A percentile compares a stretch with the other conserved stretches of the same genome.
Conservation (phyloP, 495 filamentous ascomycete genomes). For the Xylaria venustula region DNA sequence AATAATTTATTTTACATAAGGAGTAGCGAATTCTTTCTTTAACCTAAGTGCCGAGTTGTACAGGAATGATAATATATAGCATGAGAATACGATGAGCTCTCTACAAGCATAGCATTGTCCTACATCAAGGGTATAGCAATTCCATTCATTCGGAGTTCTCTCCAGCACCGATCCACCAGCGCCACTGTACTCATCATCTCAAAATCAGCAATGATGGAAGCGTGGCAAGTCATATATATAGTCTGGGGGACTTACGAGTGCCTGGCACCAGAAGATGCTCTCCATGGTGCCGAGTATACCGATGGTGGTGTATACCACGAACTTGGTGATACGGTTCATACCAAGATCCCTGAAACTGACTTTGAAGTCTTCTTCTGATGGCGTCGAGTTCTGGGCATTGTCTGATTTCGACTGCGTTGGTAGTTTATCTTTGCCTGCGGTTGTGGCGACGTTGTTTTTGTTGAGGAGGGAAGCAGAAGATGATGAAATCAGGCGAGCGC, state of each 20-base stretch:
- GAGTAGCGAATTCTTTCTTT: no score
- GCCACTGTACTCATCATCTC: not conserved
- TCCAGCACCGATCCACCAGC: not conserved
- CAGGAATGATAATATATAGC: no score
- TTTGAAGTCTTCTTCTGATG: slow-evolving; percentile 3
- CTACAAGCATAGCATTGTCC: no score
- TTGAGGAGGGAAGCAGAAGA: not conserved
- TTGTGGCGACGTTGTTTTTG: not conserved
- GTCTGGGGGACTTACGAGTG: slow-evolving; percentile 23
- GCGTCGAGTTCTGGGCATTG: not conserved
- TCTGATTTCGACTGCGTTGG: not conserved
- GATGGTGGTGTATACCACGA: slow-evolving; percentile 21
- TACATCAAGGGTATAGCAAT: no score
- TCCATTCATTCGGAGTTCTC: not conserved
- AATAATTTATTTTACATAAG: no score
- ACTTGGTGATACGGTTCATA: slow-evolving; percentile 24
- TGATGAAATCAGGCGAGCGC: not conserved
- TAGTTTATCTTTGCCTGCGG: not conserved
- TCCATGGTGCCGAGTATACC: slow-evolving; percentile 30
- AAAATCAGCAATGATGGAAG: not conserved
- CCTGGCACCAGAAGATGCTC: slow-evolving; percentile 24
- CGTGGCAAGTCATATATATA: no score
- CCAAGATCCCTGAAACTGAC: slow-evolving; percentile 27
- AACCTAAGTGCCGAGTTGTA: no score
- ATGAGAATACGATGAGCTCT: no score